Percentiles rank a stretch among this genome's conserved stretches.
These are phyloP conservation scores for Phytophthora cryptogea DNA, from an alignment of 352 stramenopile species.

Conservation along the genomic window DNA sequence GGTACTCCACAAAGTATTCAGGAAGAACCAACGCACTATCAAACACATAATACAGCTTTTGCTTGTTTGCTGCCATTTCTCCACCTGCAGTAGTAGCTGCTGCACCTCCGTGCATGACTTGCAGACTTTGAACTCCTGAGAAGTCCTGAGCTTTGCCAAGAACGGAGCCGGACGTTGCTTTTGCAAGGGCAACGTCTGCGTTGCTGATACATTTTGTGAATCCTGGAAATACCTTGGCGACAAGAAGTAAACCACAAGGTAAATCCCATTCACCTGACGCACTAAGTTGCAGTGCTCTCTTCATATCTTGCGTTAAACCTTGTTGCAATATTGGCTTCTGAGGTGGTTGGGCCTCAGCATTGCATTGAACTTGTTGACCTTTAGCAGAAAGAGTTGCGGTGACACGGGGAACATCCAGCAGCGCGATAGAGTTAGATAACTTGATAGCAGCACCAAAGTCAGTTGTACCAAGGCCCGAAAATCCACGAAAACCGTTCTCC, in stretches of 20 bases:
- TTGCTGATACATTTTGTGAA: slow-evolving; percentile 53
- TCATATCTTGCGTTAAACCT: slow-evolving; percentile 36
- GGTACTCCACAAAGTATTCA: slow-evolving; percentile 88
- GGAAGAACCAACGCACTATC: slow-evolving; percentile 80
- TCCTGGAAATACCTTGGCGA: slow-evolving; percentile 87
- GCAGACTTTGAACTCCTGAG: slow-evolving; percentile 57
- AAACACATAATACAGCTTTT: slow-evolving; percentile 82
- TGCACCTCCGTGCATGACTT: slow-evolving; percentile 39
- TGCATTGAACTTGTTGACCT: slow-evolving; percentile 22
- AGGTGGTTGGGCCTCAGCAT: not conserved
- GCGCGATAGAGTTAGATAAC: slow-evolving; percentile 74
- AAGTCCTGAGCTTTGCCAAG: slow-evolving; percentile 39
- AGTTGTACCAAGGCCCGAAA: slow-evolving; percentile 47
- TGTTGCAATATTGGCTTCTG: slow-evolving; percentile 6
- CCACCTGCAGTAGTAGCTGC: slow-evolving; percentile 12
- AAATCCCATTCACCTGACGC: slow-evolving; percentile 52
- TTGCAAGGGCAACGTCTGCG: slow-evolving; percentile 22
- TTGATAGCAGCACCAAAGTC: slow-evolving; percentile 67
- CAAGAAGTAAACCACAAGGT: slow-evolving; percentile 53
- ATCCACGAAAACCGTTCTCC: slow-evolving; percentile 72
- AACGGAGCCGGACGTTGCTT: slow-evolving; percentile 13
- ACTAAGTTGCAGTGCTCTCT: slow-evolving; percentile 41
- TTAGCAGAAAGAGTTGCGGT: slow-evolving; percentile 20
- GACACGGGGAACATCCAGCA: slow-evolving; percentile 54
- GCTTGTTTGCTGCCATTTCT: slow-evolving; percentile 30